phyloP scores from a whole-genome alignment of 2,329 filamentous ascomycete genomes.

The Cladosporium halotolerans region DNA sequence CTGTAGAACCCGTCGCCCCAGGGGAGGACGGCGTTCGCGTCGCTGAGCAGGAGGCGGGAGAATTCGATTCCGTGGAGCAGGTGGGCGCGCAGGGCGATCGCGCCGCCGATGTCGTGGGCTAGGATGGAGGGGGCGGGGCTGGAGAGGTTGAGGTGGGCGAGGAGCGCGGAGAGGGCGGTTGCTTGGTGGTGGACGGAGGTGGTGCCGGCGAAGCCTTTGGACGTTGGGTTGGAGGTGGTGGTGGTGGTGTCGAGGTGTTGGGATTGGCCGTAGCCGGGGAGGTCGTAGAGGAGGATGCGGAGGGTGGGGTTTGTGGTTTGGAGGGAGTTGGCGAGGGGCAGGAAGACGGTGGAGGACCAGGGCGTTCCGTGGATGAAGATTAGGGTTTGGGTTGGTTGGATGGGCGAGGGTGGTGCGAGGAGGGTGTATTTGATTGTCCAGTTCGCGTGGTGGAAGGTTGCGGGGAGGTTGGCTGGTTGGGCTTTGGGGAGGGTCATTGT shows the following conservation, averaged over 20 bases:
- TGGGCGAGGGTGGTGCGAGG: constrained; percentile 8
- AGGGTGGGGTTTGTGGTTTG: constrained; percentile 27
- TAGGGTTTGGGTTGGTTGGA: constrained; percentile 30
- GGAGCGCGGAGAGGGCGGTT: constrained; percentile 35
- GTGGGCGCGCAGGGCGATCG: constrained; percentile 36
- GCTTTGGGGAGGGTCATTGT: not conserved
- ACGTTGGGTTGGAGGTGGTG: not conserved
- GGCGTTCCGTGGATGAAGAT: constrained; percentile 46
- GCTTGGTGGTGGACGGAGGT: constrained; percentile 36
- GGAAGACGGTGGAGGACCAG: constrained; percentile 41
- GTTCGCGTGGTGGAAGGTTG: not conserved
- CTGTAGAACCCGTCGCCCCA: constrained; percentile 42
- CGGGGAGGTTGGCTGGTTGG: not conserved
- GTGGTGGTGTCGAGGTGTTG: constrained; percentile 16
- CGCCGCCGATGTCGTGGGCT: constrained; percentile 42
- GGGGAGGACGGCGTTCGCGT: constrained; percentile 40
- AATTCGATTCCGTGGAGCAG: constrained; percentile 35
- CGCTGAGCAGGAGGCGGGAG: constrained; percentile 30
- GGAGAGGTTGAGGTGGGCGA: constrained; percentile 28
- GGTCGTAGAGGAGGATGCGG: constrained; percentile 41
- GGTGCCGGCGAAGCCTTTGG: constrained; percentile 24
- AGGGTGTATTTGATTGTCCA: constrained; percentile 10
- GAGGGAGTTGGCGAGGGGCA: constrained; percentile 31
- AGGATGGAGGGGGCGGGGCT: constrained; percentile 32
- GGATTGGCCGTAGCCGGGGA: constrained; percentile 40